Evolutionary conservation across 2,329 filamentous ascomycete genomes (phyloP).

Genomic region (Microcyclospora pomicola): DNA sequence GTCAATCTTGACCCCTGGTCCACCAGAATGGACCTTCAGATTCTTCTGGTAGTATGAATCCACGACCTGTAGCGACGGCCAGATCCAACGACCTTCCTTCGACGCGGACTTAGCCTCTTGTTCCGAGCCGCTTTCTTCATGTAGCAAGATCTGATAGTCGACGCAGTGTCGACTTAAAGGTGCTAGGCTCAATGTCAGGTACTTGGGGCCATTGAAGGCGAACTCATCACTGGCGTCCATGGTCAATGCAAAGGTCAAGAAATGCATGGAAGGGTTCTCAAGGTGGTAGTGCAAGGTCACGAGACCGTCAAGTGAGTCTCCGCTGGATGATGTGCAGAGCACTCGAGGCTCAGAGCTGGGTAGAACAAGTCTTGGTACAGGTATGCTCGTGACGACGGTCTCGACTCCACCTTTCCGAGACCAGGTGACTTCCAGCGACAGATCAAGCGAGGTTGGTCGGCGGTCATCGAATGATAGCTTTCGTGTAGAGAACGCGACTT

Average conservation of each 20-base stretch:
- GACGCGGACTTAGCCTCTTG: slow-evolving; percentile 15
- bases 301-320: background rate
- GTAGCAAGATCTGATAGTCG: slow-evolving; percentile 61
- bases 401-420: slow-evolving; percentile 35
- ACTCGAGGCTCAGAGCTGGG: slow-evolving; percentile 79
- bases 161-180: slow-evolving; percentile 64
- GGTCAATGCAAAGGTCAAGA: slow-evolving; percentile 77
- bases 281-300: slow-evolving; percentile 51
- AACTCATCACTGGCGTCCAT: slow-evolving; percentile 93
- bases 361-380: slow-evolving; percentile 66
- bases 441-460: slow-evolving; percentile 57
- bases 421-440: slow-evolving; percentile 67
- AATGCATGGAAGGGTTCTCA: slow-evolving; percentile 89
- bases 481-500: slow-evolving; percentile 47
- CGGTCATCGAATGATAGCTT: slow-evolving; percentile 74
- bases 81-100: slow-evolving; percentile 47
- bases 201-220: slow-evolving; percentile 81
- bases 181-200: slow-evolving; percentile 63
- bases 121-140: slow-evolving; percentile 17
- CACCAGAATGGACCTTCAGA: slow-evolving; percentile 64
- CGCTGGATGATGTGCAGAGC: slow-evolving; percentile 35
- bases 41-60: slow-evolving; percentile 92
- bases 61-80: slow-evolving; percentile 60
- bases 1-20: slow-evolving; percentile 49
- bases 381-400: slow-evolving; percentile 48